Evolutionary conservation across 768 basidiomycete genomes (phyloP).

Genomic region (Agrocybe chaxingu): DNA sequence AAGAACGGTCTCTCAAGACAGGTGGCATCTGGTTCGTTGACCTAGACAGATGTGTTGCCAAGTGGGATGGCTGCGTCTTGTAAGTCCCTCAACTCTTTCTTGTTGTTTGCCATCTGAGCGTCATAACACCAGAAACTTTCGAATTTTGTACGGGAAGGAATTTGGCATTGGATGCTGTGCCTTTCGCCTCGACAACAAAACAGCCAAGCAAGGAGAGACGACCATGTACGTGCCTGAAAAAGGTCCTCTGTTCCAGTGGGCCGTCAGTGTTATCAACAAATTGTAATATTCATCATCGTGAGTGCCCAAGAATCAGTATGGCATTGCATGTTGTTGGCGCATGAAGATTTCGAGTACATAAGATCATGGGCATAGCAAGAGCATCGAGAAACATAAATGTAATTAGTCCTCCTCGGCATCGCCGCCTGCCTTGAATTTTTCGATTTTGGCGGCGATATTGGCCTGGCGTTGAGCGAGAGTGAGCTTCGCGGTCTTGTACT

Average conservation of each 20-base stretch:
- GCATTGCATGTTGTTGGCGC: no score
- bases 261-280: constrained; percentile 38
- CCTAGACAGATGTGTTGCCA: constrained; percentile 64
- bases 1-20: constrained; percentile 43
- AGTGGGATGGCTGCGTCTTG: constrained; percentile 80
- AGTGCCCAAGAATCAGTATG: no score
- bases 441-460: constrained; percentile 84
- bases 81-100: constrained; percentile 35
- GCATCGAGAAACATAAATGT: constrained; percentile 25
- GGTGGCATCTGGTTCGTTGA: constrained; percentile 83
- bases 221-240: constrained; percentile 37
- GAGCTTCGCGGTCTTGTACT: constrained; percentile 67
- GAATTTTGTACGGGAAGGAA: constrained; percentile 48
- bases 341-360: not conserved
- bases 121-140: constrained; percentile 52
- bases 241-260: constrained; percentile 50
- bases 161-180: constrained; percentile 57
- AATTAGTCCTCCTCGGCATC: constrained; percentile 59
- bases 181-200: constrained; percentile 43
- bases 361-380: constrained; percentile 5
- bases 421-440: constrained; percentile 77
- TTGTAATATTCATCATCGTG: not conserved
- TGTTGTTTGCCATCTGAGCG: not conserved
- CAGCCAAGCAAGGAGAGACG: constrained; percentile 35
- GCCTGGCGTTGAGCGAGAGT: constrained; percentile 75